Evolutionary conservation across 2,329 filamentous ascomycete species (phyloP).

Genomic region (Trichothecium roseum): DNA sequence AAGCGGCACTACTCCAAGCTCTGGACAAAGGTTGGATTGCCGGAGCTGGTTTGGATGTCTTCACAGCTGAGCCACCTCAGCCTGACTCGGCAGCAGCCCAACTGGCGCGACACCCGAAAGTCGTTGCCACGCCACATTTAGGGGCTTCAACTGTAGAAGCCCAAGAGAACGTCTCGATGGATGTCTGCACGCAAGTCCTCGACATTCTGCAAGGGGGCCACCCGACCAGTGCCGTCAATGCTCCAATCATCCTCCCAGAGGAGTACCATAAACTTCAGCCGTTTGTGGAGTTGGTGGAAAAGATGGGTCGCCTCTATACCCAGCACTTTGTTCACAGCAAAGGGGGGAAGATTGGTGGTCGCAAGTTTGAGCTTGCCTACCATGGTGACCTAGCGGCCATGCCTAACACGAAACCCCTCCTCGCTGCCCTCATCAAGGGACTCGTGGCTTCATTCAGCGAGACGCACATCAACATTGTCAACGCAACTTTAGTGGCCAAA

Average conservation of each 20-base stretch:
- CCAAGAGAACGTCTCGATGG: constrained; percentile 74
- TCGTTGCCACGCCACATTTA: constrained; percentile 70
- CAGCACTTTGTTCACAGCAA: constrained; percentile 52
- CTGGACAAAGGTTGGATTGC: constrained; percentile 62
- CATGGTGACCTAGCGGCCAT: constrained; percentile 63
- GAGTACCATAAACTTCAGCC: constrained; percentile 71
- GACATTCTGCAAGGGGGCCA: constrained; percentile 63
- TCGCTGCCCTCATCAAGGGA: constrained; percentile 70
- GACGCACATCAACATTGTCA: constrained; percentile 70
- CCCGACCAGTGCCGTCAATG: constrained; percentile 69
- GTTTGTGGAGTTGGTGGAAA: constrained; percentile 66
- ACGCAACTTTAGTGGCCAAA: constrained; percentile 63
- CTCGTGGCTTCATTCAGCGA: constrained; percentile 60
- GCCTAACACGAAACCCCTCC: constrained; percentile 67
- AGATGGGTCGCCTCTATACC: constrained; percentile 69
- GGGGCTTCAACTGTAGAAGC: constrained; percentile 74
- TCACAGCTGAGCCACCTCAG: constrained; percentile 60
- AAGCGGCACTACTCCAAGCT: constrained; percentile 59
- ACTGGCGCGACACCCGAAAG: constrained; percentile 58
- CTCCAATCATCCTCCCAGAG: constrained; percentile 69
- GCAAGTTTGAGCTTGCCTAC: constrained; percentile 66
- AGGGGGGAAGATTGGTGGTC: constrained; percentile 43
- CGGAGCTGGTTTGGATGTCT: constrained; percentile 72
- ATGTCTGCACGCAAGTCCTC: constrained; percentile 72
- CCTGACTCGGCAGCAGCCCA: constrained; percentile 44